Base-by-base conservation (phyloP, 768 basidiomycete genomes). In the Pleurotus giganteus region DNA sequence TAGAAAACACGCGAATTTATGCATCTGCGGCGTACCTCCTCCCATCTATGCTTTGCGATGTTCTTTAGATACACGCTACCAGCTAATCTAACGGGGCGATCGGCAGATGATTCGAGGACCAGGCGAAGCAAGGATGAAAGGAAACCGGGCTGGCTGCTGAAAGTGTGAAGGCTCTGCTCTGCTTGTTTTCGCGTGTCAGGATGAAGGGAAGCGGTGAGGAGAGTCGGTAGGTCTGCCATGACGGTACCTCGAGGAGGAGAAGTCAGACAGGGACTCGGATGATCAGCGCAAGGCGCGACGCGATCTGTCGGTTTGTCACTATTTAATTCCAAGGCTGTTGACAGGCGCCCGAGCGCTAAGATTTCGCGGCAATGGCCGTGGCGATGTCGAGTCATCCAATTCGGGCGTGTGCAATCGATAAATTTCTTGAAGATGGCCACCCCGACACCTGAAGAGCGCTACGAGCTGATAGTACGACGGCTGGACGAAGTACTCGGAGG, bases 401-500 rank as follows among this genome's bases (percentile, higher is more conserved):
- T 3, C 34, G 9, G 1, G 1, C n/a, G 39, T 7, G 19, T 2
- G 1, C 13, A 4, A 41, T 41, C 39, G 2, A 17, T 2, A 41
- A 2, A 41, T 41, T 41, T 19, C 19, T 3, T 1, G 1, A 17
- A 13, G 7, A 74, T 74, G 73, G 56, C 71, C 4, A 51, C 47
- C 32, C 15, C 50, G 17, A 68, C 70, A 13, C 57, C 74, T 21
- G 79, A 80, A 36, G 74, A 80, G 57, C 86, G 80, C 65, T 95
- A 81, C 74, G 80, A 89, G 23, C 73, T 97, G 42, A 95, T 99
- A 55, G 95, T 91, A 1, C 75, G 95, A 47, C 74, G 89, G 60
- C 69, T 98, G 27, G 84, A 91, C 60, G 97, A 99, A 69, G 86
- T 91, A 4, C 84, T 98, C 3, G 91, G 94, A 21, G 91, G 79